Conservation (phyloP, 805 yeast species). For the Zygosaccharomyces rouxii region DNA sequence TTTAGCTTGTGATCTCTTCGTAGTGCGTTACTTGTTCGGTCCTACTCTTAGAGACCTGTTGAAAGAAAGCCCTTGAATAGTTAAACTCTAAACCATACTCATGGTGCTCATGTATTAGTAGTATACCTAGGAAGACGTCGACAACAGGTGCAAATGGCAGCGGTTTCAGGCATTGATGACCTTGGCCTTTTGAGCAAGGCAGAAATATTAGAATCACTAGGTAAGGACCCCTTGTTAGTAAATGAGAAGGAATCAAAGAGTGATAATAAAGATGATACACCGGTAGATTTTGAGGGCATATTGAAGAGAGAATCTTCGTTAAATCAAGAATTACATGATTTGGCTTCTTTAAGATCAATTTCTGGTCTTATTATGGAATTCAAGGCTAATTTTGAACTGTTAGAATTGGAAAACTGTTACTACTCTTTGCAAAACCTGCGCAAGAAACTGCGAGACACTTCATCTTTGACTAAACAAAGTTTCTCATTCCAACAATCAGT, state of each 20-base stretch:
- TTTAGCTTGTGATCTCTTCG: not conserved
- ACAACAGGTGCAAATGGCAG: not conserved
- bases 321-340: constrained; percentile 20
- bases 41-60: too few species aligned
- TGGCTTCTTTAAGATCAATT: constrained; percentile 18
- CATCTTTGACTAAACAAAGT: constrained; percentile 19
- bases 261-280: not conserved
- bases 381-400: constrained; percentile 26
- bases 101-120: too few species aligned
- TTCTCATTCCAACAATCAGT: constrained; percentile 30
- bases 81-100: not conserved
- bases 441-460: constrained; percentile 21
- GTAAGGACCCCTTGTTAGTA: constrained; percentile 7
- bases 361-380: constrained; percentile 27
- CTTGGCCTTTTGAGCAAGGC: not conserved
- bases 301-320: constrained; percentile 19
- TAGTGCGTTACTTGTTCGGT: not conserved
- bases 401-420: constrained; percentile 34
- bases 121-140: not conserved
- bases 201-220: constrained; percentile 3
- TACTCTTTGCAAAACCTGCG: constrained; percentile 28
- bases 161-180: not conserved
- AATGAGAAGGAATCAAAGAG: not conserved
- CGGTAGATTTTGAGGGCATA: constrained; percentile 8
- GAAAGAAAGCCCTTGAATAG: not conserved